phyloP scores from a whole-genome alignment of 352 stramenopile species.

The Globisporangium takayamanum region DNA sequence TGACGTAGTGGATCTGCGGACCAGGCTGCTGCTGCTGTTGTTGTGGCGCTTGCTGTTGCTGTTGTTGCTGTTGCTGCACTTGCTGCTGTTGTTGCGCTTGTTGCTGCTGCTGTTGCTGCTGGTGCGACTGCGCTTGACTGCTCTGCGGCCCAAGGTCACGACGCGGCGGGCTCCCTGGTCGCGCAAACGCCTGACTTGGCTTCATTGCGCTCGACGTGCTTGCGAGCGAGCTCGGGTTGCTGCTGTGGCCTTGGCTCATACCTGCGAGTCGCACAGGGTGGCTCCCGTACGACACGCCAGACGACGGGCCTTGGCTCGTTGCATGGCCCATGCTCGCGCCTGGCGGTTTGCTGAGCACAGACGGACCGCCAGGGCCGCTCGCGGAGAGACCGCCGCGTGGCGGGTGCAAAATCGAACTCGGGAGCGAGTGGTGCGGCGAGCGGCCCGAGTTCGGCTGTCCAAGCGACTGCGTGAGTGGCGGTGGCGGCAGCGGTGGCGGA shows the following conservation, averaged over 20 bases:
- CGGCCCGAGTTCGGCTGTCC: constrained; percentile 34
- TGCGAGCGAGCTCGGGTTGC: constrained; percentile 6
- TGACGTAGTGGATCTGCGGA: constrained; percentile 37
- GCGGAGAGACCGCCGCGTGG: constrained; percentile 32
- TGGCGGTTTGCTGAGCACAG: constrained; percentile 48
- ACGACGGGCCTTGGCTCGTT: constrained; percentile 19
- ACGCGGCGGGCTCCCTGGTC: constrained; percentile 38
- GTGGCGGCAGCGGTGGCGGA: constrained; percentile 52
- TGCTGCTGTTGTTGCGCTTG: constrained; percentile 31
- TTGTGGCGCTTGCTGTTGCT: constrained; percentile 35
- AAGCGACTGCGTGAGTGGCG: constrained; percentile 52
- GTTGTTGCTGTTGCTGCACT: constrained; percentile 20
- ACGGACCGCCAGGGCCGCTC: constrained; percentile 25
- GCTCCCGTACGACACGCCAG: constrained; percentile 15
- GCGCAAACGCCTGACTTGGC: constrained; percentile 22
- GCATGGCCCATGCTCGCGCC: constrained; percentile 11
- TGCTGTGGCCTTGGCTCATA: constrained; percentile 41
- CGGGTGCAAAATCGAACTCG: constrained; percentile 64
- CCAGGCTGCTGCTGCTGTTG: constrained; percentile 20
- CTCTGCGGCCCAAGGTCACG: constrained; percentile 14
- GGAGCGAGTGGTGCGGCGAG: constrained; percentile 59
- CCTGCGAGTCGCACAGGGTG: constrained; percentile 56
- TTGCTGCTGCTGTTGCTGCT: constrained; percentile 29
- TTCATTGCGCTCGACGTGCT: constrained; percentile 20
- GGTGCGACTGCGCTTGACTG: constrained; percentile 19